These are phyloP conservation scores for Chaetomidium leptoderma DNA, from an alignment of 495 filamentous ascomycete species.

Conservation along the genomic window DNA sequence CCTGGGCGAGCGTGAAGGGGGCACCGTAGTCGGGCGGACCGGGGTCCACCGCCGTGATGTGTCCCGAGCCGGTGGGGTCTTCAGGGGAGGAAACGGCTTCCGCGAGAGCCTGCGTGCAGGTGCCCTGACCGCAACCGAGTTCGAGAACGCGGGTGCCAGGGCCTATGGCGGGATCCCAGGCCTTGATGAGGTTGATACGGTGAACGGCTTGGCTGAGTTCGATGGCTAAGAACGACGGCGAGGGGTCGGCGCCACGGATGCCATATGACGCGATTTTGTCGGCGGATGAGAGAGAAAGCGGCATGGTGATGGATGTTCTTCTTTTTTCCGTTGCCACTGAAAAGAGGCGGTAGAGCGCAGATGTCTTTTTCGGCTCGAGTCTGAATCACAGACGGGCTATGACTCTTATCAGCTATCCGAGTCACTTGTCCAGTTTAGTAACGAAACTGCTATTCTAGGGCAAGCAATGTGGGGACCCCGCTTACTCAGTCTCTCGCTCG, in stretches of 20 bases:
- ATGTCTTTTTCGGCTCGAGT: neutral
- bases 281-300: constrained; percentile 20
- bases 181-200: constrained; percentile 39
- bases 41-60: constrained; percentile 49
- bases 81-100: constrained; percentile 36
- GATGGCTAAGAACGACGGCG: constrained; percentile 28
- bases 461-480: neutral
- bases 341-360: neutral
- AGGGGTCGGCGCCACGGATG: constrained; percentile 18
- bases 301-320: constrained; percentile 5
- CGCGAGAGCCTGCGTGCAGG: constrained; percentile 47
- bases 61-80: constrained; percentile 24
- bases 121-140: constrained; percentile 54
- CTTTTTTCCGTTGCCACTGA: neutral
- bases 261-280: constrained; percentile 27
- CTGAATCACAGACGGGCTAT: neutral
- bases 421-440: neutral
- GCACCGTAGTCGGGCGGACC: constrained; percentile 47
- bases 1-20: constrained; percentile 31
- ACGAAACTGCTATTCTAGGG: neutral
- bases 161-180: constrained; percentile 32
- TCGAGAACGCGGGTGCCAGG: constrained; percentile 46
- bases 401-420: neutral
- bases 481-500: neutral
- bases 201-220: constrained; percentile 44